Percentiles rank a stretch among this genome's conserved stretches.
phyloP scores from a whole-genome alignment of 768 basidiomycete genomes.

The Infundibulicybe gibba region DNA sequence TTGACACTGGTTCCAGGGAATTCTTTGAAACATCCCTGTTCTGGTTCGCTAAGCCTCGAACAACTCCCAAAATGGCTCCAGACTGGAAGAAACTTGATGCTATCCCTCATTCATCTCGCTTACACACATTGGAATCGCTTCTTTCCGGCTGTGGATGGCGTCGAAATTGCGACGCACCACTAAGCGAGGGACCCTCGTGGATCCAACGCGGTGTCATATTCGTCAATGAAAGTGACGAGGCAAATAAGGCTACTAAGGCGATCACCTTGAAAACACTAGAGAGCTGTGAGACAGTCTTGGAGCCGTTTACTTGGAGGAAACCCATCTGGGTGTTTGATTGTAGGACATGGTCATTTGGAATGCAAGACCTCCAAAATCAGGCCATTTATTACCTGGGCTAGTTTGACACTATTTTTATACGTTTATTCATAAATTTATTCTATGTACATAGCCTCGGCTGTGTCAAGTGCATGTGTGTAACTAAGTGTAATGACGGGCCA shows the following conservation, averaged over 20 bases:
- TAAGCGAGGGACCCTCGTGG: conserved; percentile 3
- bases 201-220: conserved; percentile 31
- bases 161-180: neutral
- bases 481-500: too few species aligned
- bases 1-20: neutral
- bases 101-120: conserved; percentile 11
- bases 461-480: too few species aligned
- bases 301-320: neutral
- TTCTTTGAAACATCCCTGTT: conserved; percentile 17
- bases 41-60: conserved; percentile 25
- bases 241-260: conserved; percentile 2
- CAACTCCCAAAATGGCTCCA: too few species aligned
- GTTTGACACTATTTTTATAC: too few species aligned
- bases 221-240: conserved; percentile 23
- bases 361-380: neutral
- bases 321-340: neutral
- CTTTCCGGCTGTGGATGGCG: conserved; percentile 46
- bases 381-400: neutral
- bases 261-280: too few species aligned
- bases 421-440: too few species aligned
- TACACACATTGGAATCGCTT: conserved; percentile 43
- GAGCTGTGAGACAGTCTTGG: too few species aligned
- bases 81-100: conserved; percentile 25
- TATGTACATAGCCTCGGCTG: too few species aligned
- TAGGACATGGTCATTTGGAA: neutral